Evolutionary conservation across 2,329 filamentous ascomycete genomes (phyloP).

Genomic region (Penicillium griseofulvum): DNA sequence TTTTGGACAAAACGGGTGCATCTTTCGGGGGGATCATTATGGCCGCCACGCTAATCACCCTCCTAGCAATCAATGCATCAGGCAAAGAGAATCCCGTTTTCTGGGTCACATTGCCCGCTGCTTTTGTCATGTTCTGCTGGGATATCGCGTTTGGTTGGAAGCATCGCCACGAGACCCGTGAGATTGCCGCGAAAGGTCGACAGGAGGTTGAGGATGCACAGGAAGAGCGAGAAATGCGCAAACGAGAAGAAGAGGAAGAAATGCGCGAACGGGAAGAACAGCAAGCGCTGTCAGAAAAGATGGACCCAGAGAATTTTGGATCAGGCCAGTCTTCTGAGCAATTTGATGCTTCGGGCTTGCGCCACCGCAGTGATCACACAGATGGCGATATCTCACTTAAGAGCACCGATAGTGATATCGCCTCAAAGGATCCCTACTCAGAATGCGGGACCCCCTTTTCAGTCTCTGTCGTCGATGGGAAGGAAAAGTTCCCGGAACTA

Average conservation of each 20-base stretch:
- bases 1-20: slow-evolving; percentile 65
- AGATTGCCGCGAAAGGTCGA: slow-evolving; percentile 59
- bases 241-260: slow-evolving; percentile 6
- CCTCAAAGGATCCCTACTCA: background rate
- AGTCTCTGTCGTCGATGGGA: slow-evolving; percentile 4
- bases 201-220: slow-evolving; percentile 48
- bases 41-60: slow-evolving; percentile 63
- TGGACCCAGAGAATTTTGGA: background rate
- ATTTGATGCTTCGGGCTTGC: background rate
- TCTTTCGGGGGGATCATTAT: slow-evolving; percentile 64
- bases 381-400: background rate
- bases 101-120: slow-evolving; percentile 68
- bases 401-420: background rate
- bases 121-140: slow-evolving; percentile 66
- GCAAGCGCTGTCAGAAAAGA: background rate
- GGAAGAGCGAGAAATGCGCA: slow-evolving; percentile 41
- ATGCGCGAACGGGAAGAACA: slow-evolving; percentile 9
- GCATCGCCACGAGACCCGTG: slow-evolving; percentile 60
- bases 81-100: slow-evolving; percentile 59
- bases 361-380: background rate
- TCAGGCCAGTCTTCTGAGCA: background rate
- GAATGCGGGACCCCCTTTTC: background rate
- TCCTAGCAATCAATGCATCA: slow-evolving; percentile 65
- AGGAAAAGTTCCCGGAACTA: slow-evolving; percentile 12
- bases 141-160: slow-evolving; percentile 64